Evolutionary conservation across 805 yeast species (phyloP), one percentile per base, ranked within the genome.

Genomic region (Ogataea allantospora): DNA sequence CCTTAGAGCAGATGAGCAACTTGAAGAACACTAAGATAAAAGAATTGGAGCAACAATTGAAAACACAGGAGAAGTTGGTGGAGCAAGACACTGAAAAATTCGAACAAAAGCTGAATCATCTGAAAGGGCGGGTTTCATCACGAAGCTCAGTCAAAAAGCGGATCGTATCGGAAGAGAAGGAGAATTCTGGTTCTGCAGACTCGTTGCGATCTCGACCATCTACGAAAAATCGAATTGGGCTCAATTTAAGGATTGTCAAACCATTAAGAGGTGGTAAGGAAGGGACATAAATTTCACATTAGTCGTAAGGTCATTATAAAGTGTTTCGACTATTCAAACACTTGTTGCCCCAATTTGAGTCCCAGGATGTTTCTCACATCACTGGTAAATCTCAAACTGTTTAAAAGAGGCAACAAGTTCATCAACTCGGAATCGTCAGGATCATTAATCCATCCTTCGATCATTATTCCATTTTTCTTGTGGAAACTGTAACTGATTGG

Each of bases 371-470:
- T 76, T 47, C 97, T 68, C 15, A 91, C 96, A 60, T 91, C 99
- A 7, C 88, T 79, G 18, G 91, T 79, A 46, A 78, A 75, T 41
- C 95, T 71, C 53, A 93, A 63, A 18, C 91, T 81, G 52, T 80
- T 75, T 28, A 88, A 64, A 54, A 93, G 65, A 2, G 99, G 98
- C 28, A 93, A 60, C 35, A 93, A 63, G 51, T 88, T 80, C 61
- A 93, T 66, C 42, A 93, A 66, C 53, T 88, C 95, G 15, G 80
- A 68, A 56, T 93, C 99, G 24, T 82, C 76, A n/a, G 95, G 95
- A 62, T 93, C 99, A 55, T 85, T 87, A 46, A 93, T 88, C 99
- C 99, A 93, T 30, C 99, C 98, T 63, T 89, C 96, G 6, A 93
- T 88, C 66, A 83, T 80, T 15, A 93, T 82, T 2, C 96, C 99